Conservation (phyloP, 805 yeast genomes). For the Wickerhamomyces bovis region DNA sequence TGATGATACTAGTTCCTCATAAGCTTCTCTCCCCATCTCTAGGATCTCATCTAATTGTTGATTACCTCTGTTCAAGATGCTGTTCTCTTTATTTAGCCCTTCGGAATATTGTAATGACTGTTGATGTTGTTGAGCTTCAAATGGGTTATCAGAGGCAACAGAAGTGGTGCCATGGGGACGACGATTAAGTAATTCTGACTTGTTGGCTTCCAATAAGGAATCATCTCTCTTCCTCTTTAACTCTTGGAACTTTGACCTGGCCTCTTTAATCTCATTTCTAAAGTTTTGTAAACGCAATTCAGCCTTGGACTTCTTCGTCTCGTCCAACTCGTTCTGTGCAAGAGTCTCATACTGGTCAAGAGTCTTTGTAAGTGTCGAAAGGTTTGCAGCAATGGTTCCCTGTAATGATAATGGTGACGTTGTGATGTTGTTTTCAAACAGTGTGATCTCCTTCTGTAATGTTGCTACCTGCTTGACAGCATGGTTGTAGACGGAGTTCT, state of each 20-base stretch:
- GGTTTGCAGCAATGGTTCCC: slow-evolving; percentile 73
- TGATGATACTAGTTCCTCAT: slow-evolving; percentile 83
- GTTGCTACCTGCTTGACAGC: slow-evolving; percentile 81
- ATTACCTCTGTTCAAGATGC: slow-evolving; percentile 59
- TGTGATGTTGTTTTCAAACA: slow-evolving; percentile 59
- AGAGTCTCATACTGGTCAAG: slow-evolving; percentile 60
- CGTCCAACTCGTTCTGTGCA: slow-evolving; percentile 51
- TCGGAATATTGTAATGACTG: slow-evolving; percentile 34
- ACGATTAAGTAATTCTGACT: slow-evolving; percentile 41
- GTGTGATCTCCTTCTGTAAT: slow-evolving; percentile 59
- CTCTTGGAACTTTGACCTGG: slow-evolving; percentile 27
- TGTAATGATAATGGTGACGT: slow-evolving; percentile 72
- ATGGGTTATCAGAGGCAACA: slow-evolving; percentile 16
- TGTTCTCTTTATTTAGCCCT: slow-evolving; percentile 66
- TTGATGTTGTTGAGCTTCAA: slow-evolving; percentile 29
- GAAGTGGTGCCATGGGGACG: slow-evolving; percentile 19
- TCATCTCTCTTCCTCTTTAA: slow-evolving; percentile 32
- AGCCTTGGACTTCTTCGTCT: slow-evolving; percentile 49
- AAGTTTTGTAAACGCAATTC: slow-evolving; percentile 57
- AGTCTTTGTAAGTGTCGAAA: slow-evolving; percentile 70
- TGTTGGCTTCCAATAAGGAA: slow-evolving; percentile 31
- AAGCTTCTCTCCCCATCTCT: slow-evolving; percentile 82
- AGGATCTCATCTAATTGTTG: slow-evolving; percentile 83
- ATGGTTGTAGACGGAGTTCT: slow-evolving; percentile 87
- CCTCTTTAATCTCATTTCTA: slow-evolving; percentile 30